A percentile compares a stretch with the other conserved stretches of the same genome.
phyloP scores from a whole-genome alignment of 805 yeast genomes.

The Yarrowia keelungensis region DNA sequence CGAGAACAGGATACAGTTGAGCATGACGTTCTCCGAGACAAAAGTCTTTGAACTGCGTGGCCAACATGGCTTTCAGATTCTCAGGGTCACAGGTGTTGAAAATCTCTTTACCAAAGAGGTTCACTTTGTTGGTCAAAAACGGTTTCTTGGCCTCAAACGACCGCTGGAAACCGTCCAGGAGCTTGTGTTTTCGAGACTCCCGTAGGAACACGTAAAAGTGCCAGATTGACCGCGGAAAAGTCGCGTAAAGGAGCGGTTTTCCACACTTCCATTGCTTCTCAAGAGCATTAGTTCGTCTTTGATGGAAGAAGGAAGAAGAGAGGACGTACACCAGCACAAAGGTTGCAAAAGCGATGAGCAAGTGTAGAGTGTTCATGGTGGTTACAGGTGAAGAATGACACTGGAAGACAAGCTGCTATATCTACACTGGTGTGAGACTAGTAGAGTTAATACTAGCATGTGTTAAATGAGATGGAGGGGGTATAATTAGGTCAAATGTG shows the following conservation, averaged over 20 bases:
- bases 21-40: slow-evolving; percentile 46
- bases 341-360: neutral
- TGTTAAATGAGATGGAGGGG: neutral
- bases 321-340: slow-evolving; percentile 14
- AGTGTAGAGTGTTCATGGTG: neutral
- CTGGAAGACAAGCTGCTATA: slow-evolving; percentile 1
- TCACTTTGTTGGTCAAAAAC: slow-evolving; percentile 29
- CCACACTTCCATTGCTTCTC: slow-evolving; percentile 32
- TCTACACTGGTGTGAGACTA: slow-evolving; percentile 1
- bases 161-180: slow-evolving; percentile 22
- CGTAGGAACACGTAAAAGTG: slow-evolving; percentile 26
- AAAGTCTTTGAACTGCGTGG: slow-evolving; percentile 49
- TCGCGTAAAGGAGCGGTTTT: neutral
- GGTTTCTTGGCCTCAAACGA: slow-evolving; percentile 12
- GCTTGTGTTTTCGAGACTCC: slow-evolving; percentile 31
- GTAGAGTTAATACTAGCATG: neutral
- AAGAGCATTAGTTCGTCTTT: neutral
- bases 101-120: slow-evolving; percentile 32
- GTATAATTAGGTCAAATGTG: no score
- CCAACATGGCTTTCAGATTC: slow-evolving; percentile 49
- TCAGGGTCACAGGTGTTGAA: slow-evolving; percentile 48
- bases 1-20: slow-evolving; percentile 47
- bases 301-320: neutral
- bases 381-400: neutral
- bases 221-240: slow-evolving; percentile 2